These are phyloP conservation scores for Entomophthora muscae DNA, from an alignment of 371 early-diverging fungal species.

Conservation along the genomic window DNA sequence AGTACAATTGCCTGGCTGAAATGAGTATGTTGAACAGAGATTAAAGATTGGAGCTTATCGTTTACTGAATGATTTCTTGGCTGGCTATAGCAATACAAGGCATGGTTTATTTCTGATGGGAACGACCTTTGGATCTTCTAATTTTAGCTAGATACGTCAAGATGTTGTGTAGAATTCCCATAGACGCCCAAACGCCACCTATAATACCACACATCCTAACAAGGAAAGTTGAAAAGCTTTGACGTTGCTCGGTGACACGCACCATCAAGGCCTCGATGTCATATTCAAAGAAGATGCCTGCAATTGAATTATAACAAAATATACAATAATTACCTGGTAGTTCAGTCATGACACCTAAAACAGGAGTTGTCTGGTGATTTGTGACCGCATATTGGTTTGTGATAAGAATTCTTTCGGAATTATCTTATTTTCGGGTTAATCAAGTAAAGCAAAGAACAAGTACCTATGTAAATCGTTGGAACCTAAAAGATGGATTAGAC, in stretches of 20 bases:
- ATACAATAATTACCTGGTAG: not conserved
- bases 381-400: constrained; percentile 91
- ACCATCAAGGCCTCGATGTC: constrained; percentile 78
- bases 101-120: not conserved
- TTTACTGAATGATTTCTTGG: too few species aligned
- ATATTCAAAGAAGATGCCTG: constrained; percentile 81
- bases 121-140: not conserved
- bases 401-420: constrained; percentile 23
- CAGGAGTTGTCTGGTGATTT: constrained; percentile 33
- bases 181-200: constrained; percentile 60
- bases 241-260: constrained; percentile 44
- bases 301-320: constrained; percentile 10
- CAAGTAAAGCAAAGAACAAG: constrained; percentile 10
- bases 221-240: constrained; percentile 47
- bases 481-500: constrained; percentile 16
- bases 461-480: constrained; percentile 65
- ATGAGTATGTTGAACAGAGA: too few species aligned
- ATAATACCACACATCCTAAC: constrained; percentile 75
- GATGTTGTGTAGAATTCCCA: constrained; percentile 27
- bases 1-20: too few species aligned
- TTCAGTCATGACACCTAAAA: constrained; percentile 14
- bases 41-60: too few species aligned
- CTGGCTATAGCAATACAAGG: too few species aligned
- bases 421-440: constrained; percentile 33
- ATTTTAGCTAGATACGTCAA: constrained; percentile 1